Percentiles rank a stretch among this genome's conserved stretches.
These are phyloP conservation scores for Babesia ovis DNA, from an alignment of 169 alveolate genomes.

Conservation along the genomic window DNA sequence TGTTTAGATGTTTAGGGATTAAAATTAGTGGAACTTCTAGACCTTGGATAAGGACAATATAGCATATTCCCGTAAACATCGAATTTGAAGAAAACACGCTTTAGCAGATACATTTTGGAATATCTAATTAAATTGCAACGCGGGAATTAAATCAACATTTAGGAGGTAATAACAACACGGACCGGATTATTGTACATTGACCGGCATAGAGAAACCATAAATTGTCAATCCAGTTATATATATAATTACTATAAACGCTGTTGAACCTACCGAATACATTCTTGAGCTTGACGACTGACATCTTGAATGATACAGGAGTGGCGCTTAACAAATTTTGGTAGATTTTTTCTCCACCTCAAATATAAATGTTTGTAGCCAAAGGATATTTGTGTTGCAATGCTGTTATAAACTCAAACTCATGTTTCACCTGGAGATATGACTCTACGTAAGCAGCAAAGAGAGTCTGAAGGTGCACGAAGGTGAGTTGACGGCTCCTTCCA, in stretches of 20 bases:
- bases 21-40: too few relatives aligned
- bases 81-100: too few relatives aligned
- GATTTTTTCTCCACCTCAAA: not conserved
- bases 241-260: not conserved
- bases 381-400: not conserved
- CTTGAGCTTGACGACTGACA: constrained; percentile 26
- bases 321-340: not conserved
- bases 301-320: constrained; percentile 5
- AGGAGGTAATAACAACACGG: too few relatives aligned
- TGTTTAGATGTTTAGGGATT: too few relatives aligned
- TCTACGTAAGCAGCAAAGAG: not conserved
- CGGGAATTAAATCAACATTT: too few relatives aligned
- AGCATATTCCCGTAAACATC: too few relatives aligned
- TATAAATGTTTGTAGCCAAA: not conserved
- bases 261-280: constrained; percentile 30
- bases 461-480: not conserved
- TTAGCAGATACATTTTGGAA: too few relatives aligned
- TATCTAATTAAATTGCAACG: too few relatives aligned
- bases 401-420: too few relatives aligned
- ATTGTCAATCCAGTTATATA: not conserved
- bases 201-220: not conserved
- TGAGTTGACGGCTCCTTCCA: not conserved
- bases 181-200: too few relatives aligned
- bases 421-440: too few relatives aligned
- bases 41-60: too few relatives aligned